Evolutionary conservation across 192 early-diverging fungal species (phyloP).

Genomic region (Coemansia asiatica): DNA sequence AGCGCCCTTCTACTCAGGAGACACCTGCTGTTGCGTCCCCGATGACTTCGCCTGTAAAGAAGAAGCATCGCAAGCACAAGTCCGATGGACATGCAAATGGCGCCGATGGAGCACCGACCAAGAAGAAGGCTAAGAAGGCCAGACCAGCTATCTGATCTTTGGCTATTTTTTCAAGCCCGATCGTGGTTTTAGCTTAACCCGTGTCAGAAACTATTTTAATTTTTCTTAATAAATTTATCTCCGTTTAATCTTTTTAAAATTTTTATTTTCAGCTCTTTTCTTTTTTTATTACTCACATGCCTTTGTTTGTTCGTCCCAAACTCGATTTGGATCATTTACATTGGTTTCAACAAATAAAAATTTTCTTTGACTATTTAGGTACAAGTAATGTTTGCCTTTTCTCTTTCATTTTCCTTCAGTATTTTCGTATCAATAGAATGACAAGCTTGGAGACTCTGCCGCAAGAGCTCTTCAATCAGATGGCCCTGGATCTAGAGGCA

Average conservation of each 20-base stretch:
- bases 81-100: conserved; percentile 2
- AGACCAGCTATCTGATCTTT: not conserved
- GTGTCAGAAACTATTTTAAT: not conserved
- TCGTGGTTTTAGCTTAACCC: not conserved
- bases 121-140: conserved; percentile 18
- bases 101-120: not conserved
- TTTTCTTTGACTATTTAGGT: too few species aligned
- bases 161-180: not conserved
- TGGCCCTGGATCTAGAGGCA: conserved; percentile 33
- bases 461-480: conserved; percentile 36
- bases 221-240: not conserved
- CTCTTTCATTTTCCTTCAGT: too few species aligned
- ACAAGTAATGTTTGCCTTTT: too few species aligned
- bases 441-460: conserved; percentile 31
- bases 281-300: not conserved
- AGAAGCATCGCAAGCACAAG: conserved; percentile 11
- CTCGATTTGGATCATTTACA: not conserved
- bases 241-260: not conserved
- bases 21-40: not conserved
- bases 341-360: too few species aligned
- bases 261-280: not conserved
- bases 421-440: conserved; percentile 13
- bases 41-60: not conserved
- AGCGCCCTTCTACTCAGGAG: not conserved
- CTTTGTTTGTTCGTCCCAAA: not conserved